Base-by-base conservation (phyloP, 768 basidiomycete species). In the Phanerochaete sordida region DNA sequence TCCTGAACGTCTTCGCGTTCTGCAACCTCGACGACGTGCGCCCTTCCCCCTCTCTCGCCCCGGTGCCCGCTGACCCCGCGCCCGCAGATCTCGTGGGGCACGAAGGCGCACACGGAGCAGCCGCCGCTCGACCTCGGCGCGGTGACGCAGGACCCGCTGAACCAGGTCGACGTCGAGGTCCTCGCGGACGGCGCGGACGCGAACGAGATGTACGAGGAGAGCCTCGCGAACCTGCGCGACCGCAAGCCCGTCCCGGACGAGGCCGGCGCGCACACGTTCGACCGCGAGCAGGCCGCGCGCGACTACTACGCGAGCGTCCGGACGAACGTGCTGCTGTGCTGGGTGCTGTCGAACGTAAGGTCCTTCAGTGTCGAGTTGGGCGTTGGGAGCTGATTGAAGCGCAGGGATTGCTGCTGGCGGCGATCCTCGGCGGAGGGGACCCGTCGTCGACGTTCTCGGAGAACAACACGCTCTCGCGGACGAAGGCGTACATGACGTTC, bases 291-390 rank as follows among this genome's bases (percentile, higher is more conserved):
- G 63, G 81, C 80, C 1, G 90, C 90, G 11, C 88, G 86, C 68
- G 91, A 93, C 65, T 95, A 94, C 74, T 95, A 94, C 71, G 91
- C 92, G 0, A 87, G 86, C 66, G 90, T 95, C 56, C 77, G 93
- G 63, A 93, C 92, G 7, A 93, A 94, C 74, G 89, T 80, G 33
- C 72, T 95, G 46, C 76, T 95, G 57, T 76, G 81, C 2, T 95
- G 93, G 93, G 90, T 91, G 3, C 68, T 95, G 61, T 88, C 91
- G 27, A 95, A 95, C 68, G 93, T 92, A 65, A 64, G 81, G 68
- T 16, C 1, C 16, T 59, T 9, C 27, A 57, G 16, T 13, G 47
- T 6, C 52, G 37, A 9, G 13, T 2, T 23, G 50, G 2, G 12
- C 5, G 3, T 21, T 19, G 8, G 9, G 30, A 30, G 9, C n/a